Conservation (phyloP, 305 asterid genomes). For the Fraxinus velutina region DNA sequence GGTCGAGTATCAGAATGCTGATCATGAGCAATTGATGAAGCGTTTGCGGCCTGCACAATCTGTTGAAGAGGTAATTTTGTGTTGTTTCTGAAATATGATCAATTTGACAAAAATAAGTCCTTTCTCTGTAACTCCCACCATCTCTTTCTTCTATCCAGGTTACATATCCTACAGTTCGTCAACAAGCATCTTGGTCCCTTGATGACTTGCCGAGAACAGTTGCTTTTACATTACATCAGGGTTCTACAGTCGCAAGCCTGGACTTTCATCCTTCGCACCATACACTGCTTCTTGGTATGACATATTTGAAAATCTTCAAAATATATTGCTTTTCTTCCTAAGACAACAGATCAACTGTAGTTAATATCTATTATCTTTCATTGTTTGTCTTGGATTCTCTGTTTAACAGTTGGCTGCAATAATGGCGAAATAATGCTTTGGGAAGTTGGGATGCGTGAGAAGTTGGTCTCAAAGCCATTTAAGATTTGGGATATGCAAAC, state of each 20-base stretch:
- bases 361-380: background rate
- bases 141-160: constrained; percentile 43
- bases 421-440: constrained; percentile 77
- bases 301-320: constrained; percentile 3
- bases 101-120: background rate
- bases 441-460: constrained; percentile 80
- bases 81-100: constrained; percentile 8
- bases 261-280: constrained; percentile 89
- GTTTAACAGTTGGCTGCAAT: constrained; percentile 64
- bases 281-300: constrained; percentile 69
- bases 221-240: constrained; percentile 76
- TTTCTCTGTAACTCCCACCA: constrained; percentile 15
- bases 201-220: constrained; percentile 85
- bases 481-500: constrained; percentile 74
- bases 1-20: constrained; percentile 81
- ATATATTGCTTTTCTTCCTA: background rate
- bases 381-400: constrained; percentile 17
- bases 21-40: constrained; percentile 91
- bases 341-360: constrained; percentile 7
- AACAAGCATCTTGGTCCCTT: constrained; percentile 64
- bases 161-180: constrained; percentile 78
- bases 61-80: constrained; percentile 74
- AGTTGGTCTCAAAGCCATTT: constrained; percentile 65
- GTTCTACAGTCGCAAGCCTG: constrained; percentile 68
- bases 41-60: constrained; percentile 88